Conservation (phyloP, 2,329 filamentous ascomycete species). For the Talaromyces sp. region DNA sequence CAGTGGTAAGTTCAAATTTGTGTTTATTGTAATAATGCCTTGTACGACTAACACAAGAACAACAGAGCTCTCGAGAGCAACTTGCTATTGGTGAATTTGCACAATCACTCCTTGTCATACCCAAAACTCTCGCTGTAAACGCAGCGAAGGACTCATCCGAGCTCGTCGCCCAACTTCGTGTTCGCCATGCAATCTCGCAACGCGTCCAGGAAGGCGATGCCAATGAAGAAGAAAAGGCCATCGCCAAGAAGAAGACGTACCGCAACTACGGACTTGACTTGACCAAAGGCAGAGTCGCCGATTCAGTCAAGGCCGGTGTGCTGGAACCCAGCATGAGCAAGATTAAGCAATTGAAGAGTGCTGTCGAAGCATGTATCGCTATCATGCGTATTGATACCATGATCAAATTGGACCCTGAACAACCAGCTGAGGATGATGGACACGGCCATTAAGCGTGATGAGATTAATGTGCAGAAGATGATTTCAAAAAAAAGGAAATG, state of each 20-base stretch:
- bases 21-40: not conserved
- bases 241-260: constrained; percentile 93
- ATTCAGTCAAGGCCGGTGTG: constrained; percentile 90
- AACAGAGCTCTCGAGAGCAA: constrained; percentile 81
- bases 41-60: not conserved
- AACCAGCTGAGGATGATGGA: constrained; percentile 69
- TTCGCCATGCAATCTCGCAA: constrained; percentile 89
- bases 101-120: constrained; percentile 86
- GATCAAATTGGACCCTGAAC: constrained; percentile 94
- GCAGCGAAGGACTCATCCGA: constrained; percentile 95
- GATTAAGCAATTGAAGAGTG: constrained; percentile 95
- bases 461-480: not conserved
- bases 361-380: constrained; percentile 95
- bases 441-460: constrained; percentile 63
- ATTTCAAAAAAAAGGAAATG: not conserved
- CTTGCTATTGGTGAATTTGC: constrained; percentile 97
- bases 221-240: constrained; percentile 75
- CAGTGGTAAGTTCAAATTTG: constrained; percentile 58
- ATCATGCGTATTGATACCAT: constrained; percentile 99
- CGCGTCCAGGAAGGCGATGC: constrained; percentile 77
- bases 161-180: constrained; percentile 90
- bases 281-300: constrained; percentile 80
- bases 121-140: constrained; percentile 94
- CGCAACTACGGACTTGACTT: constrained; percentile 98
- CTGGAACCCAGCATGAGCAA: constrained; percentile 98